Percentiles rank a stretch among this genome's conserved stretches.
phyloP scores from a whole-genome alignment of 805 yeast species.

The Kuraishia borneana region DNA sequence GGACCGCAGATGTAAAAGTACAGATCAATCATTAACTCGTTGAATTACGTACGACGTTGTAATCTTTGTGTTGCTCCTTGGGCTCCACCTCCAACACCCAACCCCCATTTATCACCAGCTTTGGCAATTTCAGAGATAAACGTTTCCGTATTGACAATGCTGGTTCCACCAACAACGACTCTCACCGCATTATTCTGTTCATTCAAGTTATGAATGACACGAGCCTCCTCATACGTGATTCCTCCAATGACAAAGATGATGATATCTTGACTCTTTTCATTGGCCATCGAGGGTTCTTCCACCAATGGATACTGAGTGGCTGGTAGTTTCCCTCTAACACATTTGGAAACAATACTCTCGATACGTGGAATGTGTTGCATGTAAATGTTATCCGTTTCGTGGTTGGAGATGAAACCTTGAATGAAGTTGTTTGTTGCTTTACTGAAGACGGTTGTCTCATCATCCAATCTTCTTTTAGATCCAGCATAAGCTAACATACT shows the following conservation, averaged over 20 bases:
- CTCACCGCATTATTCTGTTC: slow-evolving; percentile 44
- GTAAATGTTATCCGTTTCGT: slow-evolving; percentile 55
- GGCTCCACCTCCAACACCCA: slow-evolving; percentile 1
- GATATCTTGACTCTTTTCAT: slow-evolving; percentile 47
- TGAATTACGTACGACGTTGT: neutral
- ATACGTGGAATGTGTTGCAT: slow-evolving; percentile 87
- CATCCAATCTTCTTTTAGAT: slow-evolving; percentile 26
- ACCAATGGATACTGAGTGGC: slow-evolving; percentile 30
- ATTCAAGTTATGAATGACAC: slow-evolving; percentile 67
- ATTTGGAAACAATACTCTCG: slow-evolving; percentile 29
- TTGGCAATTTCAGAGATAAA: slow-evolving; percentile 20
- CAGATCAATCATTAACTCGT: neutral
- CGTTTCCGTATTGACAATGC: slow-evolving; percentile 34
- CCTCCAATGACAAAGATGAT: slow-evolving; percentile 78
- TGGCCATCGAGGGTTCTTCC: slow-evolving; percentile 12
- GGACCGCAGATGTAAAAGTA: slow-evolving; percentile 16
- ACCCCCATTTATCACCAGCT: slow-evolving; percentile 6
- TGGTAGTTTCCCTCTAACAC: slow-evolving; percentile 28
- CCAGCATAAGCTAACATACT: slow-evolving; percentile 36
- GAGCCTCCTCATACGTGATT: slow-evolving; percentile 83
- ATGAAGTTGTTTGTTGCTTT: slow-evolving; percentile 14
- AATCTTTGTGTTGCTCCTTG: neutral
- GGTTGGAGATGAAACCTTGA: slow-evolving; percentile 24
- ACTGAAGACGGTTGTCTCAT: slow-evolving; percentile 13
- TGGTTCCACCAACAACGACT: slow-evolving; percentile 73